Percentiles rank a stretch among this genome's conserved stretches.
Evolutionary conservation across 2,329 filamentous ascomycete genomes (phyloP).

Genomic region (Sphaerulina vaccinii): DNA sequence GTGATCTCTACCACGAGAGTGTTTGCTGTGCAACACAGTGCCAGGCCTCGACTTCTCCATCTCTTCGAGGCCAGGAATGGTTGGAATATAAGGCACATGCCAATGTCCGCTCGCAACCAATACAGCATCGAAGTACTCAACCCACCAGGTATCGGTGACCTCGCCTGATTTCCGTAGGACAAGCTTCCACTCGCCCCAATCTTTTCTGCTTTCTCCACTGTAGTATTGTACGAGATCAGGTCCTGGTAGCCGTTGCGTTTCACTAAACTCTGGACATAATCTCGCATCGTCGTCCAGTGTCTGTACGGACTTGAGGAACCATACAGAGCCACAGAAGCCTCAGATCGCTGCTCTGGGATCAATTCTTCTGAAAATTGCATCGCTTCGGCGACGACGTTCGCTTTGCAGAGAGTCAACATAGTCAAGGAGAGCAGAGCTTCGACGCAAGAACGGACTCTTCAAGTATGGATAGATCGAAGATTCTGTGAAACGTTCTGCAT

Average conservation of each 20-base stretch:
- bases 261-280: constrained; percentile 56
- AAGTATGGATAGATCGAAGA: constrained; percentile 62
- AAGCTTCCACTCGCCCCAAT: constrained; percentile 27
- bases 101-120: constrained; percentile 62
- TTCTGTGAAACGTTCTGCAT: constrained; percentile 54
- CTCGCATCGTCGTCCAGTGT: constrained; percentile 57
- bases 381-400: constrained; percentile 58
- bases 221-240: constrained; percentile 57
- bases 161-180: constrained; percentile 18
- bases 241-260: constrained; percentile 55
- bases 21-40: constrained; percentile 57
- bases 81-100: constrained; percentile 57
- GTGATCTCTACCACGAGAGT: constrained; percentile 49
- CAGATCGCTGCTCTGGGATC: constrained; percentile 48
- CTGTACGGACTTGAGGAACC: constrained; percentile 61
- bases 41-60: constrained; percentile 51
- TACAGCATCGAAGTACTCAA: constrained; percentile 61
- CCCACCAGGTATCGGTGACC: constrained; percentile 60
- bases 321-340: constrained; percentile 49
- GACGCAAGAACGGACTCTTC: no score
- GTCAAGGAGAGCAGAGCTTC: no score
- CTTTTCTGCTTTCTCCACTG: constrained; percentile 60
- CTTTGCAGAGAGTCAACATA: no score
- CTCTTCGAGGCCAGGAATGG: constrained; percentile 50
- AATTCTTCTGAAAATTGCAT: constrained; percentile 63